Percentiles rank a stretch among this genome's conserved stretches.
Evolutionary conservation across 148 eudicot species (phyloP).

Genomic region (Rhododendron simsii): DNA sequence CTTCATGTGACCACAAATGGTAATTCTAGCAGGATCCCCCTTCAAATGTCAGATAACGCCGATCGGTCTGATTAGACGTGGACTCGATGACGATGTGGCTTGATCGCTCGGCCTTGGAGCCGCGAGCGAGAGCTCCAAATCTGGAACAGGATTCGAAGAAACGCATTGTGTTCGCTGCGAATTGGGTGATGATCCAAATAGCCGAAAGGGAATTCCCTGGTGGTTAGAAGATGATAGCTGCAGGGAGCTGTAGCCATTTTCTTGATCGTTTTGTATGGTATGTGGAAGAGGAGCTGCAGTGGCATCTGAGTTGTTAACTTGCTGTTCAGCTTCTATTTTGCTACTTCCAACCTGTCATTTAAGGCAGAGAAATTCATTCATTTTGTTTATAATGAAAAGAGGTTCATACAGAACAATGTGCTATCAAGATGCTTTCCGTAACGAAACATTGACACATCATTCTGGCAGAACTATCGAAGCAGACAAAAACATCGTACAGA

Average conservation of each 20-base stretch:
- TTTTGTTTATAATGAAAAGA: neutral
- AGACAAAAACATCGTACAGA: too few relatives aligned
- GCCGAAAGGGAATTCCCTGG: constrained; percentile 4
- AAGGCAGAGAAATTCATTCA: neutral
- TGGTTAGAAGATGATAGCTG: neutral
- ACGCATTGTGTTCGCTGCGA: constrained; percentile 6
- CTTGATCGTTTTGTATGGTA: constrained; percentile 9
- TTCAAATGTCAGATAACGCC: constrained; percentile 19
- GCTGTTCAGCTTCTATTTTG: constrained; percentile 1
- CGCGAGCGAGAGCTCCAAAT: constrained; percentile 42
- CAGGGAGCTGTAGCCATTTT: neutral
- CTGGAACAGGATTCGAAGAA: constrained; percentile 23
- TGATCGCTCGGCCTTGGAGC: constrained; percentile 25
- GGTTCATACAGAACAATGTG: neutral
- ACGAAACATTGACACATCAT: neutral
- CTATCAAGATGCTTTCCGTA: neutral
- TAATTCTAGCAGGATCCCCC: neutral
- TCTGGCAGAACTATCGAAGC: neutral
- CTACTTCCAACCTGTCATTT: constrained; percentile 19
- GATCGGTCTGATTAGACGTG: constrained; percentile 29
- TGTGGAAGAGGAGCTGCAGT: constrained; percentile 6
- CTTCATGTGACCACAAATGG: neutral
- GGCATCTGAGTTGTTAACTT: constrained; percentile 8
- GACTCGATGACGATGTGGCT: constrained; percentile 16
- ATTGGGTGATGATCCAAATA: constrained; percentile 14